Percentiles rank a stretch among this genome's conserved stretches.
Evolutionary conservation across 805 yeast species (phyloP).

Genomic region (Saccharomyces eubayanus): DNA sequence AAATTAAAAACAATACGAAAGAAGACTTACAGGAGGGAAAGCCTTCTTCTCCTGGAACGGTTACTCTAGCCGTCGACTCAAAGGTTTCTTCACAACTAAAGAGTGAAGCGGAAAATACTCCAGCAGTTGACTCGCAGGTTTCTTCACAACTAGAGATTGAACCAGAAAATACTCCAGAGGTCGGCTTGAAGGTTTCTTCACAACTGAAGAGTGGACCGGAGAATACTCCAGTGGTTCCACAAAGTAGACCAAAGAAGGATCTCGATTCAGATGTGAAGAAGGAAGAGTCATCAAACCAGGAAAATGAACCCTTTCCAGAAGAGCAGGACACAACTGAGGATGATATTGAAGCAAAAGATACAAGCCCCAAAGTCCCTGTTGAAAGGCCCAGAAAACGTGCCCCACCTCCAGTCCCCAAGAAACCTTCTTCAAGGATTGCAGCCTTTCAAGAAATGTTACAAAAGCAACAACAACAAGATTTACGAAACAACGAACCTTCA

Average conservation of each 20-base stretch:
- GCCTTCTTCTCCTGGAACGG: not conserved
- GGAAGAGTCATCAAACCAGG: not conserved
- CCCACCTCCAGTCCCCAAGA: slow-evolving; percentile 68
- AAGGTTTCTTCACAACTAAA: not conserved
- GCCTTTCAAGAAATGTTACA: slow-evolving; percentile 73
- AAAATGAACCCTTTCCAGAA: not conserved
- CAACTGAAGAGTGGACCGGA: not conserved
- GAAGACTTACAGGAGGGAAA: not conserved
- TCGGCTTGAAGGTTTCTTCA: not conserved
- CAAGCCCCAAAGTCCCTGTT: slow-evolving; percentile 7
- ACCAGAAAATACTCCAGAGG: not conserved
- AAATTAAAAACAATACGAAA: not conserved
- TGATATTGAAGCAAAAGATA: not conserved
- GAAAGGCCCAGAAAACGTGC: slow-evolving; percentile 20
- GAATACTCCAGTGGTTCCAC: slow-evolving; percentile 7
- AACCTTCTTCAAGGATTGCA: slow-evolving; percentile 69
- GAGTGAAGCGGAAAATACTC: not conserved
- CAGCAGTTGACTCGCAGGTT: not conserved
- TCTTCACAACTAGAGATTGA: not conserved
- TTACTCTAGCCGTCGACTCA: not conserved
- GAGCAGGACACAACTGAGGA: not conserved
- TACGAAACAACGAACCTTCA: slow-evolving; percentile 37
- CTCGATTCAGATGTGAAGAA: not conserved
- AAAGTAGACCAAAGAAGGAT: slow-evolving; percentile 5
- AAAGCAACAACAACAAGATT: slow-evolving; percentile 40